Evolutionary conservation across 2,329 filamentous ascomycete species (phyloP).

Genomic region (Epichloe sylvatica): DNA sequence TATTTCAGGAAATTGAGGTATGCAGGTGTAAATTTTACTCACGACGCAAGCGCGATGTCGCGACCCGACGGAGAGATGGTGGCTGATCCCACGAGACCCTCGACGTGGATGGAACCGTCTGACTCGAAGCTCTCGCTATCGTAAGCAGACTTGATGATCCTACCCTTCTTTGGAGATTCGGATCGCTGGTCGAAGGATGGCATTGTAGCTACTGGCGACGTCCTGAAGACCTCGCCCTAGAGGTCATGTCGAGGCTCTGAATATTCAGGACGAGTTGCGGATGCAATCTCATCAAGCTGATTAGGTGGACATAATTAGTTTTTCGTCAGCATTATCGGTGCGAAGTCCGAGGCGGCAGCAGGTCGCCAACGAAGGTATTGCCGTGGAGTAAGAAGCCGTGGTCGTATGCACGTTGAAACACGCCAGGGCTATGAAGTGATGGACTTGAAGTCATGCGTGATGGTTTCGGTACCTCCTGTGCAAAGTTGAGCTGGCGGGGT

Average conservation of each 20-base stretch:
- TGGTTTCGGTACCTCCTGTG: background rate
- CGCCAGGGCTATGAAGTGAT: background rate
- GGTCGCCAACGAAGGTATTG: background rate
- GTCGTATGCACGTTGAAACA: background rate
- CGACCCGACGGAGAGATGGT: constrained; percentile 85
- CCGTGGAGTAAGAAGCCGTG: background rate
- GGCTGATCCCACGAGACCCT: constrained; percentile 71
- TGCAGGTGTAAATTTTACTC: constrained; percentile 16
- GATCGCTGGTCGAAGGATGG: constrained; percentile 32
- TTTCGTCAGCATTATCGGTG: background rate
- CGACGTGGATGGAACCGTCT: constrained; percentile 71
- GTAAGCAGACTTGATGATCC: constrained; percentile 52
- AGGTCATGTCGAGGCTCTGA: constrained; percentile 6
- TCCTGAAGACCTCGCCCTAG: background rate
- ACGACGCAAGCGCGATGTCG: constrained; percentile 79
- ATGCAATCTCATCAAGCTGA: background rate
- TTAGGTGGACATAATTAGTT: background rate
- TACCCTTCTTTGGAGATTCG: constrained; percentile 40
- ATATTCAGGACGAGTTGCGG: background rate
- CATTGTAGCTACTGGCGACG: constrained; percentile 22
- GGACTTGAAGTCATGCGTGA: background rate
- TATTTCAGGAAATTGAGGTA: constrained; percentile 12
- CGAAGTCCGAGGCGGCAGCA: background rate
- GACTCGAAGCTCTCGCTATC: constrained; percentile 81
- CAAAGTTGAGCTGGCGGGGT: background rate